Evolutionary conservation across 2,329 filamentous ascomycete genomes (phyloP).

Genomic region (Xylariaceae sp.): DNA sequence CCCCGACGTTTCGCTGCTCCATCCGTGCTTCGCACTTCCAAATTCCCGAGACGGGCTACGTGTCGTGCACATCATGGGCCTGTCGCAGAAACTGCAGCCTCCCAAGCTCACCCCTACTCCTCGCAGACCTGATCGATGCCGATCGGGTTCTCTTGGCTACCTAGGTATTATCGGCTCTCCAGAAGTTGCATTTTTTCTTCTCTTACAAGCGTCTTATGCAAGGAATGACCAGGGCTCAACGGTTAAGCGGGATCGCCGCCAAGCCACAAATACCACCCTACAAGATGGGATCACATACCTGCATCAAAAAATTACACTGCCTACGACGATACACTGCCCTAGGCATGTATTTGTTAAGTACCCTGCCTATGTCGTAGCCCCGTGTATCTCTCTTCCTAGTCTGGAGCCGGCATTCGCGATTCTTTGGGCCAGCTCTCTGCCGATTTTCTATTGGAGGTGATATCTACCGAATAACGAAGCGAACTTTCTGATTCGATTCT

Average conservation of each 20-base stretch:
- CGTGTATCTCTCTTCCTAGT: not conserved
- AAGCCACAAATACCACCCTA: slow-evolving; percentile 22
- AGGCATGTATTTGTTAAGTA: not conserved
- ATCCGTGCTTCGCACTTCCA: slow-evolving; percentile 4
- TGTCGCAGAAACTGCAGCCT: slow-evolving; percentile 21
- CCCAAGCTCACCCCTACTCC: slow-evolving; percentile 12
- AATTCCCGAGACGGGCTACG: slow-evolving; percentile 14
- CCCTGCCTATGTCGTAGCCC: not conserved
- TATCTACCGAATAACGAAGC: not conserved
- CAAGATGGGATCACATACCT: slow-evolving; percentile 6
- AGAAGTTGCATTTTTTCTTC: slow-evolving; percentile 12
- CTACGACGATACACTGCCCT: not conserved
- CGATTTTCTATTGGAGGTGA: not conserved
- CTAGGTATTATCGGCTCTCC: slow-evolving; percentile 11
- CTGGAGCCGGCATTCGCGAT: not conserved
- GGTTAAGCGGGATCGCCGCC: slow-evolving; percentile 23
- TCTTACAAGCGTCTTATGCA: slow-evolving; percentile 21
- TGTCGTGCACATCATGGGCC: slow-evolving; percentile 18
- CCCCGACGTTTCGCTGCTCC: slow-evolving; percentile 7
- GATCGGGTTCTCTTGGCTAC: slow-evolving; percentile 17
- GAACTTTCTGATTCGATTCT: not conserved
- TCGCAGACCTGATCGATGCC: slow-evolving; percentile 15
- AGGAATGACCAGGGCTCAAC: slow-evolving; percentile 20
- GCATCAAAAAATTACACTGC: not conserved
- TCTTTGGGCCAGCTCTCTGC: not conserved